Conservation (phyloP, 2,329 filamentous ascomycete genomes). For the Rutstroemia sp. region DNA sequence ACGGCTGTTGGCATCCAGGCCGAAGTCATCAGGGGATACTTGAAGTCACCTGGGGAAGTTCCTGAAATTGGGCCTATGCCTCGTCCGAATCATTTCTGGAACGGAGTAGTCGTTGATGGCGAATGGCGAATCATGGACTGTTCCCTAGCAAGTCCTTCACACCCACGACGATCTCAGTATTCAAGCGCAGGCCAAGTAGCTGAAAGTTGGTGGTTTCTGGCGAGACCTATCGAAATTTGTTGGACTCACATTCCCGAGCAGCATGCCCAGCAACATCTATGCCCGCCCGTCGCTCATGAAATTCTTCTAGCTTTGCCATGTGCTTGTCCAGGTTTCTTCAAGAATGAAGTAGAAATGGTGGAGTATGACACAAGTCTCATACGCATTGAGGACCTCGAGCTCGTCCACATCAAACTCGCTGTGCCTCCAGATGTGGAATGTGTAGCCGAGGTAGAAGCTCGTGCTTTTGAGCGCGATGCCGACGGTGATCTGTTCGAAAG, state of each 20-base stretch:
- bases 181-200: constrained; percentile 65
- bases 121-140: constrained; percentile 98
- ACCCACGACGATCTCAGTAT: constrained; percentile 71
- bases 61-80: constrained; percentile 74
- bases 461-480: constrained; percentile 68
- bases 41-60: constrained; percentile 82
- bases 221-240: constrained; percentile 80
- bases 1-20: constrained; percentile 78
- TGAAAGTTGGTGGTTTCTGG: constrained; percentile 91
- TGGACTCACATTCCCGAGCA: constrained; percentile 92
- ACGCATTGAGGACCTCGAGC: constrained; percentile 84
- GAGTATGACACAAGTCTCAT: constrained; percentile 87
- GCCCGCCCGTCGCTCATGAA: constrained; percentile 79
- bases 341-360: constrained; percentile 67
- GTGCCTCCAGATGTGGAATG: constrained; percentile 88
- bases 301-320: constrained; percentile 80
- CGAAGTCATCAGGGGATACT: constrained; percentile 80
- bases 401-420: constrained; percentile 81
- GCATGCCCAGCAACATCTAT: constrained; percentile 85
- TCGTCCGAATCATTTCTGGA: constrained; percentile 97
- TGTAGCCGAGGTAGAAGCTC: constrained; percentile 84
- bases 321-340: constrained; percentile 83
- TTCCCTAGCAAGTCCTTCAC: constrained; percentile 83
- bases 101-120: constrained; percentile 82
- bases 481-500: constrained; percentile 94